Evolutionary conservation across 1,284 basidiomycete species (phyloP), one percentile per base, ranked within the genome.

Genomic region (Pyrrhoderma noxium): DNA sequence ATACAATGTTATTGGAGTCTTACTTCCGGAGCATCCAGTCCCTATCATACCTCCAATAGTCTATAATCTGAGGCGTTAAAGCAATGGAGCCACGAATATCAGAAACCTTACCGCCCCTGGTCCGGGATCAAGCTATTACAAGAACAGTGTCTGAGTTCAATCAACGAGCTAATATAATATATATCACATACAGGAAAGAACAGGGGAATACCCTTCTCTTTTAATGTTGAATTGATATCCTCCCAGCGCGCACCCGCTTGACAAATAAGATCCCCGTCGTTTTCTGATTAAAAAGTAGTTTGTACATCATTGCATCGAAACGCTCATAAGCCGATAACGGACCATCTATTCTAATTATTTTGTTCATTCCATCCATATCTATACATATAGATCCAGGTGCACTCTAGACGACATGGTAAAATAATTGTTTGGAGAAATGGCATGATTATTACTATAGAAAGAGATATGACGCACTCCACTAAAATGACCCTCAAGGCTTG

Each of bases 201-300:
- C 7, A 85, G 64, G 0, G 81, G 76, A 49, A 83, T 80, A 1
- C 74, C 84, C 60, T 81, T 75, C 21, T 82, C 77, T 56, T 78
- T 80, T 18, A 96, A 73, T 8, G 77, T 71, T 18, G 72, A 70
- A 61, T 97, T 98, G 52, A 98, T 79, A 50, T 89, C 87, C 63
- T 94, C 90, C 90, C 93, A 97, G 35, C 81, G 76, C 27, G 85
- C 77, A 4, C 93, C 93, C 36, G 91, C 71, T 67, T 93, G 89
- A 53, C 85, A 88, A 8, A 80, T 72, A 37, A 89, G 71, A 63
- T 93, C 91, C 5, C 81, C 79, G 58, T 85, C 82, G 2, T 66
- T 67, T 62, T 75, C 77, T 79, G 55, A 27, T 45, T 38, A 39
- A 46, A 39, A 18, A n/a, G n/a, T n/a, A 23, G 22, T 49, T 2